Percentiles rank a stretch among this genome's conserved stretches.
Conservation (phyloP, 768 basidiomycete genomes). For the Lyophyllum shimeji region DNA sequence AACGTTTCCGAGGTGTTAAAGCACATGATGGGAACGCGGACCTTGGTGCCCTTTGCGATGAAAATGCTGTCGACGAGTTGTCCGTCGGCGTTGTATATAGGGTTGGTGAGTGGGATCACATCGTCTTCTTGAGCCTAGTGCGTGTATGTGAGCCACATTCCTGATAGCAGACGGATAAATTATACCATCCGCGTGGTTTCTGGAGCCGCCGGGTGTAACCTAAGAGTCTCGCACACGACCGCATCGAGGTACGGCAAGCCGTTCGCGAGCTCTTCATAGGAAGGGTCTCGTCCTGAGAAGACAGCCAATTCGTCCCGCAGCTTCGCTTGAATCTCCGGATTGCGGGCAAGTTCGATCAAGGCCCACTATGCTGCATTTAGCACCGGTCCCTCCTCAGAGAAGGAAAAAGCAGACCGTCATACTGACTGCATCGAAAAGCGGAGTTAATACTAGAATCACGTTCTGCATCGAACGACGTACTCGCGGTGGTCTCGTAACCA, state of each 20-base stretch:
- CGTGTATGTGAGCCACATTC: background rate
- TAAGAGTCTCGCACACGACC: conserved; percentile 39
- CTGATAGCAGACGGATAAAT: background rate
- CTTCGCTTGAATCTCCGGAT: conserved; percentile 28
- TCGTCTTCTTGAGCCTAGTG: conserved; percentile 36
- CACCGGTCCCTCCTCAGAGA: background rate
- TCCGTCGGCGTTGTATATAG: conserved; percentile 27
- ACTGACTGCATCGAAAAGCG: background rate
- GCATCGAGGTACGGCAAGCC: conserved; percentile 19
- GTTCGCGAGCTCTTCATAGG: conserved; percentile 8
- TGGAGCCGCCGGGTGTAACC: conserved; percentile 36
- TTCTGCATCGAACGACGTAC: conserved; percentile 12
- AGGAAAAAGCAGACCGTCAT: background rate
- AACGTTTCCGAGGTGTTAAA: conserved; percentile 39
- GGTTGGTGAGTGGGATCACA: conserved; percentile 33
- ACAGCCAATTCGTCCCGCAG: conserved; percentile 29
- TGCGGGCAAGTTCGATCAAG: conserved; percentile 32
- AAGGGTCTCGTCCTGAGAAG: conserved; percentile 8
- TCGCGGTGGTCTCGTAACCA: conserved; percentile 22
- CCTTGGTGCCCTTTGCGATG: conserved; percentile 36
- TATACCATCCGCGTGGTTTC: conserved; percentile 16
- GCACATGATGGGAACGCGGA: conserved; percentile 36
- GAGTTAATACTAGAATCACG: too few species aligned
- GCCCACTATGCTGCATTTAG: conserved; percentile 27
- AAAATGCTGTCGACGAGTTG: conserved; percentile 27